These are phyloP conservation scores for Paraleonurus japonicus DNA, from an alignment of 257 asterid species.

Conservation along the genomic window DNA sequence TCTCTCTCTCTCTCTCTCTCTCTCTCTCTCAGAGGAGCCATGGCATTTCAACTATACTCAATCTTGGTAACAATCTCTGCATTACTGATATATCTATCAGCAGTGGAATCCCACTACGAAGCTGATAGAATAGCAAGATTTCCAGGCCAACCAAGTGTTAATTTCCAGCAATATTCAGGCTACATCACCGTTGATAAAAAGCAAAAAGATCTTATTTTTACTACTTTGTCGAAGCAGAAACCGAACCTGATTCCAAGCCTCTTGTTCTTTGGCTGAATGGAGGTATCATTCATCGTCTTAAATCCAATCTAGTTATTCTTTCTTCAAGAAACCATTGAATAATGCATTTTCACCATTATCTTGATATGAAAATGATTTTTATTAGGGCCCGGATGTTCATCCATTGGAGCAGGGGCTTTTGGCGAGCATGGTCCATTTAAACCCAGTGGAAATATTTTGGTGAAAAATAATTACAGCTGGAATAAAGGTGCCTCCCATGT, in stretches of 20 bases:
- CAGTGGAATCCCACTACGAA: slow-evolving; percentile 19
- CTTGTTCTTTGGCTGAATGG: slow-evolving; percentile 76
- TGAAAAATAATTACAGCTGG: slow-evolving; percentile 57
- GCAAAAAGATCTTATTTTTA: slow-evolving; percentile 49
- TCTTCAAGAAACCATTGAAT: no score
- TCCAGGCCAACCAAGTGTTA: slow-evolving; percentile 55
- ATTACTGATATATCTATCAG: slow-evolving; percentile 18
- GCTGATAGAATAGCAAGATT: slow-evolving; percentile 33
- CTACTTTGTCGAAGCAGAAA: slow-evolving; percentile 68
- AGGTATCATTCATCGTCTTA: slow-evolving; percentile 34
- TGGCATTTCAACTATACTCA: slow-evolving; percentile 27
- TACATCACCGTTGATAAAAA: slow-evolving; percentile 42
- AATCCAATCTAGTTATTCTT: no score
- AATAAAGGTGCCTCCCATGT: slow-evolving; percentile 38
- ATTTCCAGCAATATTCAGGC: slow-evolving; percentile 51
- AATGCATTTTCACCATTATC: background rate
- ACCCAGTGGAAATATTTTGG: slow-evolving; percentile 47
- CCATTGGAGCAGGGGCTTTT: slow-evolving; percentile 69
- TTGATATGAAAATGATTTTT: background rate
- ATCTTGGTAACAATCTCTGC: slow-evolving; percentile 24
- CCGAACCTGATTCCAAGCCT: slow-evolving; percentile 54
- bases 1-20: background rate
- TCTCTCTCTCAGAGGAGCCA: background rate
- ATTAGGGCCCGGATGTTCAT: slow-evolving; percentile 69
- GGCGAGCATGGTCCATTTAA: slow-evolving; percentile 59